Percentiles rank a stretch among this genome's conserved stretches.
Conservation (phyloP, 148 eudicot genomes). For the Linanthus parryae region DNA sequence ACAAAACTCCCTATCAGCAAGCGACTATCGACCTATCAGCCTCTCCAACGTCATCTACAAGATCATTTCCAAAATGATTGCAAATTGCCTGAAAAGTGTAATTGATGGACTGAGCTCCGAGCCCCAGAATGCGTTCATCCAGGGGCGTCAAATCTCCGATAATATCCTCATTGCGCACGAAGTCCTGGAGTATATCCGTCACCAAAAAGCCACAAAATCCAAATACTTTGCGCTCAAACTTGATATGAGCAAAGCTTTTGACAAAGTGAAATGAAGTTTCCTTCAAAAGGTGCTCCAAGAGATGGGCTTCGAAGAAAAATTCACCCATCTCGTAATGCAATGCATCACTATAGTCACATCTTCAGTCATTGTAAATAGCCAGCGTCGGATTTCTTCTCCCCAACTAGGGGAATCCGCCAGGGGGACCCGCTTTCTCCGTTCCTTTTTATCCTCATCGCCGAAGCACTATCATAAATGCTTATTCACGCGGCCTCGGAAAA, state of each 20-base stretch:
- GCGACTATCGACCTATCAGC: no score
- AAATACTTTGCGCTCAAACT: not conserved
- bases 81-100: no score
- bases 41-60: no score
- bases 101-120: no score
- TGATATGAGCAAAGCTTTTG: not conserved
- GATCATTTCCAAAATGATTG: no score
- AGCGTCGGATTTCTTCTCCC: not conserved
- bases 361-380: not conserved
- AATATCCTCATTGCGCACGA: not conserved
- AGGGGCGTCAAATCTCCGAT: not conserved
- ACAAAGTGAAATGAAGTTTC: not conserved
- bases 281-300: not conserved
- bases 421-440: not conserved
- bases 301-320: not conserved
- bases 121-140: no score
- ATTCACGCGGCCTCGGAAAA: not conserved
- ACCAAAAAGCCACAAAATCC: not conserved
- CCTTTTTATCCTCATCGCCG: not conserved
- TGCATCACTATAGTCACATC: not conserved
- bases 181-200: not conserved
- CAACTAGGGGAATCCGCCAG: not conserved
- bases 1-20: no score
- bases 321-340: not conserved
- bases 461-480: not conserved